phyloP scores from a whole-genome alignment of 2,329 filamentous ascomycete species.

The Colletotrichum somersetense region DNA sequence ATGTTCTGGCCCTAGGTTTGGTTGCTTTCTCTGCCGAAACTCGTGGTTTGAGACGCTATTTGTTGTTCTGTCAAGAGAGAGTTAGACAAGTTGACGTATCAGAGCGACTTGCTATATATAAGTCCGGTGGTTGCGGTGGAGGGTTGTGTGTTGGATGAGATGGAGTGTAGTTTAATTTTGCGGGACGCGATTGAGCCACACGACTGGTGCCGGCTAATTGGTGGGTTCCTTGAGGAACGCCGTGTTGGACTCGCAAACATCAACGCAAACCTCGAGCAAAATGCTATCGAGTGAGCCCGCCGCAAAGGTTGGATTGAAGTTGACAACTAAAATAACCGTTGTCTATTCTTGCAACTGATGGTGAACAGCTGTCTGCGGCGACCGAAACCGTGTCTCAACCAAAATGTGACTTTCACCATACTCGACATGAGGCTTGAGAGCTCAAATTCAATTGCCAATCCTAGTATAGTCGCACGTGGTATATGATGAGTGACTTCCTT shows the following conservation, averaged over 20 bases:
- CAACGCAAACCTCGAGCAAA: neutral
- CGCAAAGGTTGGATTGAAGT: neutral
- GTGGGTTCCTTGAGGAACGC: slow-evolving; percentile 27
- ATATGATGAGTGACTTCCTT: slow-evolving; percentile 29
- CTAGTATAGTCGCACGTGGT: slow-evolving; percentile 25
- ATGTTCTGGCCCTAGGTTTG: too few relatives aligned
- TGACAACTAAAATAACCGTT: neutral
- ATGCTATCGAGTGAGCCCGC: neutral
- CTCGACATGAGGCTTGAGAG: neutral
- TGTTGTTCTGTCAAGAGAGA: neutral
- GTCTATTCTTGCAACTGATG: neutral
- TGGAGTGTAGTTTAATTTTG: slow-evolving; percentile 30
- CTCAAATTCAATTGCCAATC: neutral
- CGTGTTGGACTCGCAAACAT: neutral
- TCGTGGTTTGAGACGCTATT: too few relatives aligned
- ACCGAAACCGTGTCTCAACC: neutral
- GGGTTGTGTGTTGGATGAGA: neutral
- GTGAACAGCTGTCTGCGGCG: neutral
- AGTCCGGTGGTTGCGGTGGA: neutral
- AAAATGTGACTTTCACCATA: neutral
- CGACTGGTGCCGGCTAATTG: slow-evolving; percentile 31
- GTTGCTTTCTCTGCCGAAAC: neutral
- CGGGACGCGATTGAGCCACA: slow-evolving; percentile 28
- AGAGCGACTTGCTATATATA: neutral
- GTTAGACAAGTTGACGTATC: neutral